Percentiles rank a stretch among this genome's conserved stretches.
These are phyloP conservation scores for Zygosaccharomyces pseudobailii DNA, from an alignment of 1,139 yeast species.

Conservation along the genomic window DNA sequence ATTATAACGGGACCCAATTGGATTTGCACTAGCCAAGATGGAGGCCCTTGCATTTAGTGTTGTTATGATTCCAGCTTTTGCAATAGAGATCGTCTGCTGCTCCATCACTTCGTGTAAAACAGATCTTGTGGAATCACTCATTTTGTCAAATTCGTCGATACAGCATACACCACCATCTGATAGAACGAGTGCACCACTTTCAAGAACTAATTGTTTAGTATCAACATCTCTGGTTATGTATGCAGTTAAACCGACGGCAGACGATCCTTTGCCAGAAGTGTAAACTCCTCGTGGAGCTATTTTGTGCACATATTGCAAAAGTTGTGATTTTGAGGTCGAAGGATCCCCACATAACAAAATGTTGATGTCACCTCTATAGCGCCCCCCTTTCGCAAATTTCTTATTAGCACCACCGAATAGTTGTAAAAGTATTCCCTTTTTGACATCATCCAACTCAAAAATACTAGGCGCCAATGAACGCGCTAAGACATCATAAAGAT, in stretches of 20 bases:
- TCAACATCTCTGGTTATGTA: conserved; percentile 92
- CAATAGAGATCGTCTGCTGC: conserved; percentile 96
- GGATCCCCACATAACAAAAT: conserved; percentile 95
- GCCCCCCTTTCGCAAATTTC: conserved; percentile 82
- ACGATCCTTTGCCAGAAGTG: conserved; percentile 97
- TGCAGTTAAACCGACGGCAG: conserved; percentile 98
- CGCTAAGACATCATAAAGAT: conserved; percentile 81
- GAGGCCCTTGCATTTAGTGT: conserved; percentile 95
- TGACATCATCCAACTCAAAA: conserved; percentile 93
- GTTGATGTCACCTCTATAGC: conserved; percentile 94
- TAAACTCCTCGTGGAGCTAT: conserved; percentile 97
- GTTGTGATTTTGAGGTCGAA: conserved; percentile 92
- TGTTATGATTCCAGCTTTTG: conserved; percentile 96
- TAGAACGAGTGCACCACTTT: conserved; percentile 92
- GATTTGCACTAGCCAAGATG: conserved; percentile 93
- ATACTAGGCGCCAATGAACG: conserved; percentile 94
- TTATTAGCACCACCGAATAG: conserved; percentile 95
- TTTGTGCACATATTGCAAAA: conserved; percentile 89
- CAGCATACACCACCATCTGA: conserved; percentile 99
- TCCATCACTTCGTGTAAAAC: conserved; percentile 99
- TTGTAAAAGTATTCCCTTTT: conserved; percentile 88
- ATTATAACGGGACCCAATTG: conserved; percentile 93
- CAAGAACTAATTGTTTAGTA: conserved; percentile 86
- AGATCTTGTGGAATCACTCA: conserved; percentile 91
- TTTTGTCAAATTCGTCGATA: conserved; percentile 97